Evolutionary conservation across 768 basidiomycete genomes (phyloP).

Genomic region (Royoungia palumana): DNA sequence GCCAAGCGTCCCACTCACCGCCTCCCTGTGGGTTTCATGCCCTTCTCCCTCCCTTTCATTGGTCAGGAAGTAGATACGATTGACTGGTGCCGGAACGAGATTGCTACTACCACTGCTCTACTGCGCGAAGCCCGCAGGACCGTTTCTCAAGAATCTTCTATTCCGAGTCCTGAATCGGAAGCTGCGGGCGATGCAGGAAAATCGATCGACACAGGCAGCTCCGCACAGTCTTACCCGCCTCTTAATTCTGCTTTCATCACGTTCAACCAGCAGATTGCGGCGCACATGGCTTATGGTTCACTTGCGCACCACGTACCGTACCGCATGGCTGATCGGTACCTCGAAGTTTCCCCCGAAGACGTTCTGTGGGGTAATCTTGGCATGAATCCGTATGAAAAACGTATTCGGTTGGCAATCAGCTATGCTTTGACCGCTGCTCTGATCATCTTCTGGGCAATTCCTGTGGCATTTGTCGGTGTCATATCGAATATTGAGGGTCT

Average conservation of each 20-base stretch:
- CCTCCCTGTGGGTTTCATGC: constrained; percentile 51
- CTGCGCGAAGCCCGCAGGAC: constrained; percentile 49
- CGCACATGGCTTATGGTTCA: constrained; percentile 79
- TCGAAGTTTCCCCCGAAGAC: constrained; percentile 83
- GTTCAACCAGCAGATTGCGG: constrained; percentile 90
- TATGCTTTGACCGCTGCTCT: constrained; percentile 76
- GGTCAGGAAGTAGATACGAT: constrained; percentile 94
- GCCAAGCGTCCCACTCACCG: constrained; percentile 78
- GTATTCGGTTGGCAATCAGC: constrained; percentile 60
- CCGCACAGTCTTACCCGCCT: constrained; percentile 47
- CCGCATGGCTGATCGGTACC: constrained; percentile 69
- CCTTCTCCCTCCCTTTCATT: constrained; percentile 57
- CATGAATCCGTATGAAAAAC: constrained; percentile 85
- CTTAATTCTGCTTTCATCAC: constrained; percentile 80
- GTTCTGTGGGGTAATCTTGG: constrained; percentile 91
- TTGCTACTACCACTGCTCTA: constrained; percentile 49
- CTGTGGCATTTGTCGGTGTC: constrained; percentile 81
- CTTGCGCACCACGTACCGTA: constrained; percentile 81
- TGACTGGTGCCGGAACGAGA: constrained; percentile 82
- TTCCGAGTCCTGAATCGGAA: constrained; percentile 18
- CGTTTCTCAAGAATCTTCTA: constrained; percentile 15
- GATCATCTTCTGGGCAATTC: constrained; percentile 86
- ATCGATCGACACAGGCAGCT: constrained; percentile 5
- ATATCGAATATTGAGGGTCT: constrained; percentile 79
- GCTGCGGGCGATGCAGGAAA: constrained; percentile 14